phyloP scores from a whole-genome alignment of 1,284 basidiomycete species.

The Microbotryomycetes sp. region DNA sequence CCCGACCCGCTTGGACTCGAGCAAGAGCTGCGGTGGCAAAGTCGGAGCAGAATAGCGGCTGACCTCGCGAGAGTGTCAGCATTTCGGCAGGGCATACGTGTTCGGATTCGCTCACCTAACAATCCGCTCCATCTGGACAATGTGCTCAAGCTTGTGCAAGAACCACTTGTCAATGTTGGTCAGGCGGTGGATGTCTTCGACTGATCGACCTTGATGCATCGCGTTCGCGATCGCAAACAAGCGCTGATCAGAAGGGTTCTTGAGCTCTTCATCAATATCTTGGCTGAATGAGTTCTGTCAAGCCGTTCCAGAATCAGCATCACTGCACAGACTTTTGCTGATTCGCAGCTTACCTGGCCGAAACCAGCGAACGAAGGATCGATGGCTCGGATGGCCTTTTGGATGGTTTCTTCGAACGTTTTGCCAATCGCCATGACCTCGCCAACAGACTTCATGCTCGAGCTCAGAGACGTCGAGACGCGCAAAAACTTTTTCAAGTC shows the following conservation, averaged over 20 bases:
- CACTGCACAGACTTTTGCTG: not conserved
- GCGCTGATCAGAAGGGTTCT: slow-evolving; percentile 83
- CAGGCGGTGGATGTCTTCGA: slow-evolving; percentile 95
- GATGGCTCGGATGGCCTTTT: slow-evolving; percentile 94
- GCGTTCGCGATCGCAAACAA: slow-evolving; percentile 86
- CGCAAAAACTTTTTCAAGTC: slow-evolving; percentile 96
- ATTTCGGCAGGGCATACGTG: not conserved
- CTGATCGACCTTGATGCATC: slow-evolving; percentile 79
- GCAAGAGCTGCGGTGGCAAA: slow-evolving; percentile 60
- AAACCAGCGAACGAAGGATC: slow-evolving; percentile 93
- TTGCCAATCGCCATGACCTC: slow-evolving; percentile 99
- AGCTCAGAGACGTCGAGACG: slow-evolving; percentile 77
- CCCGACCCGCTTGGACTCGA: slow-evolving; percentile 86
- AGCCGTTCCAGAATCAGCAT: not conserved
- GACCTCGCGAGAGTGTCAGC: not conserved
- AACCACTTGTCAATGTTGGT: slow-evolving; percentile 99
- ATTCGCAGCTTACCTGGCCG: slow-evolving; percentile 63
- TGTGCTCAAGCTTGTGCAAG: slow-evolving; percentile 75
- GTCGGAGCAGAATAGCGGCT: slow-evolving; percentile 63
- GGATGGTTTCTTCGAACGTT: slow-evolving; percentile 96
- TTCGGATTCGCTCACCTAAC: slow-evolving; percentile 53
- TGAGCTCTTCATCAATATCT: slow-evolving; percentile 74
- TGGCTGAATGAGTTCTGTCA: slow-evolving; percentile 55
- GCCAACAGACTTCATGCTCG: slow-evolving; percentile 97
- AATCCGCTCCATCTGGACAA: slow-evolving; percentile 68